Evolutionary conservation across 441 rosid genomes (phyloP), one percentile per base, ranked within the genome.

Genomic region (Viola pubescens): DNA sequence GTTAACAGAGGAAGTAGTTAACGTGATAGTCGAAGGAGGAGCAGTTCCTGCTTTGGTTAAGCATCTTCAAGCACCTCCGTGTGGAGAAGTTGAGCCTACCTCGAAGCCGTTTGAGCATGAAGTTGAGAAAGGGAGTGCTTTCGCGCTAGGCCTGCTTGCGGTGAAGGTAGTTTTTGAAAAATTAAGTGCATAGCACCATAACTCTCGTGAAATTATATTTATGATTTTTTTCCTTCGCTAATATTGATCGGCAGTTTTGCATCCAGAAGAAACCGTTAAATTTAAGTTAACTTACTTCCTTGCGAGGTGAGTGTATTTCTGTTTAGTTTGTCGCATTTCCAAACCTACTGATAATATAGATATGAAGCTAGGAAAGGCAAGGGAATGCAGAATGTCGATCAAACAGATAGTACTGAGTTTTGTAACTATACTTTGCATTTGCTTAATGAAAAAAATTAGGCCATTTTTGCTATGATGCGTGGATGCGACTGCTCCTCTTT

Each of bases 51-150:
- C 88, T 67, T 80, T 94, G 56, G 91, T 90, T 74, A 88, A 82
- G 82, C 98, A 94, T 81, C 82, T 94, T 6, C 89, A 83, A 69
- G 76, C 89, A 55, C 98, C 98, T n/a, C 80, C 88, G 40, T 76
- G 45, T 7, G 66, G 48, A 48, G 96, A 83, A 48, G 79, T 58
- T 45, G 96, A 80, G 37, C 51, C 63, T 47, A 65, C 58, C 69
- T 42, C 67, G 19, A 88, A 68, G 82, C 97, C 95, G 56, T 90
- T 76, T 52, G 96, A 94, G 71, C 98, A 94, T n/a, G 97, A 94
- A 70, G 96, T 90, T 3, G 98, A 94, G 87, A 94, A 94, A 75
- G 97, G 94, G 70, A 84, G 98, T 67, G 97, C 98, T n/a, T 94
- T 88, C 58, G 96, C 97, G 4, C 77, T 94, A 45, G 98, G 98